Percentiles rank a stretch among this genome's conserved stretches.
Evolutionary conservation across 2,329 filamentous ascomycete species (phyloP).

Genomic region (Ophiocordyceps camponoti-saundersi): DNA sequence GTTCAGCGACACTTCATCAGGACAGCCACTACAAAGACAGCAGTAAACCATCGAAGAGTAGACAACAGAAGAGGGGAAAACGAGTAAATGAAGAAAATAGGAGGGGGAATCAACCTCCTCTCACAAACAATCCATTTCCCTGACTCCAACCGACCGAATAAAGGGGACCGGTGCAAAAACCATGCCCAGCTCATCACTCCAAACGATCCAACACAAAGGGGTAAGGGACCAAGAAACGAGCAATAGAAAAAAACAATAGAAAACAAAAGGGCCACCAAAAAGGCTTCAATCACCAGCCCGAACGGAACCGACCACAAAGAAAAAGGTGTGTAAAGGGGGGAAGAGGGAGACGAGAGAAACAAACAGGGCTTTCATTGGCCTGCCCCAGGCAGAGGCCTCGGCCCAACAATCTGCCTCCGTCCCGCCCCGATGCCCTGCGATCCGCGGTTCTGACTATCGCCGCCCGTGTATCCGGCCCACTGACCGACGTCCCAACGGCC

Average conservation of each 20-base stretch:
- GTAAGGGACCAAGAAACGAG: background rate
- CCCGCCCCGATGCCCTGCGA: conserved; percentile 49
- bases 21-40: too few relatives aligned
- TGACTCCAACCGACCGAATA: too few relatives aligned
- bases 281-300: background rate
- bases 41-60: too few relatives aligned
- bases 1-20: too few relatives aligned
- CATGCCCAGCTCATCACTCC: too few relatives aligned
- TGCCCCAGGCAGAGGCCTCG: conserved; percentile 42
- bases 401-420: conserved; percentile 64
- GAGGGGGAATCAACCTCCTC: too few relatives aligned
- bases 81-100: too few relatives aligned
- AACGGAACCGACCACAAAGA: background rate
- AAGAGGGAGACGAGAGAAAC: background rate
- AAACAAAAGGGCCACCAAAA: background rate
- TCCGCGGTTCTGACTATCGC: conserved; percentile 57
- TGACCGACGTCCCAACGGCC: conserved; percentile 63
- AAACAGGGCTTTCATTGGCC: conserved; percentile 7
- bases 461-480: conserved; percentile 58
- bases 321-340: too few relatives aligned
- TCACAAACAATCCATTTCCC: too few relatives aligned
- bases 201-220: too few relatives aligned
- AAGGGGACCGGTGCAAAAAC: too few relatives aligned
- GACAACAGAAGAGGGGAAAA: too few relatives aligned
- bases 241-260: background rate